phyloP scores from a whole-genome alignment of 1,284 basidiomycete genomes.

The Papiliotrema flavescens region DNA sequence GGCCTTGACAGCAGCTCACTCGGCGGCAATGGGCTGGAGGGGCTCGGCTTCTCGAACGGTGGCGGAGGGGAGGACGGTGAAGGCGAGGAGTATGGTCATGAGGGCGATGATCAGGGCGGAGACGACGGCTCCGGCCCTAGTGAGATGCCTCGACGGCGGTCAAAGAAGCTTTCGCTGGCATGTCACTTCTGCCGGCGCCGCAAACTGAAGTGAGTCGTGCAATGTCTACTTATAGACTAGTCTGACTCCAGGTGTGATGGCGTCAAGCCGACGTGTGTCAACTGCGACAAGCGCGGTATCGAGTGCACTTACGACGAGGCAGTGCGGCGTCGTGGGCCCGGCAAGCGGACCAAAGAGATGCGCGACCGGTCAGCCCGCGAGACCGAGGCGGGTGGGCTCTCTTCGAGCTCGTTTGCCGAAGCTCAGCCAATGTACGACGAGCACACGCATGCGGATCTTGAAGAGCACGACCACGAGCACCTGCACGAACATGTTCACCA shows the following conservation, averaged over 20 bases:
- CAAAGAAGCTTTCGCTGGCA: slow-evolving; percentile 45
- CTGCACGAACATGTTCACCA: not conserved
- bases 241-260: slow-evolving; percentile 44
- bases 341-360: slow-evolving; percentile 50
- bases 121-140: slow-evolving; percentile 3
- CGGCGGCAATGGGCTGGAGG: slow-evolving; percentile 2
- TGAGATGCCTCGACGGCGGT: not conserved
- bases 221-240: not conserved
- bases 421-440: not conserved
- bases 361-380: slow-evolving; percentile 39
- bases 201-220: slow-evolving; percentile 48
- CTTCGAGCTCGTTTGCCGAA: slow-evolving; percentile 5
- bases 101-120: slow-evolving; percentile 5
- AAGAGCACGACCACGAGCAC: too few species aligned
- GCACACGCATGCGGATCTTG: not conserved
- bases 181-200: slow-evolving; percentile 50
- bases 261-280: slow-evolving; percentile 43
- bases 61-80: slow-evolving; percentile 6
- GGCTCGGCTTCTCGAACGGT: slow-evolving; percentile 1
- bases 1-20: not conserved
- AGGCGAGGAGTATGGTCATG: slow-evolving; percentile 4
- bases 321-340: slow-evolving; percentile 50
- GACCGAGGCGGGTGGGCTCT: slow-evolving; percentile 30
- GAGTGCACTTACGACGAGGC: slow-evolving; percentile 47
- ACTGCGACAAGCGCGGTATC: slow-evolving; percentile 44